Evolutionary conservation across 441 rosid species (phyloP), one percentile per base, ranked within the genome.

Genomic region (Pelargonium citronellum): DNA sequence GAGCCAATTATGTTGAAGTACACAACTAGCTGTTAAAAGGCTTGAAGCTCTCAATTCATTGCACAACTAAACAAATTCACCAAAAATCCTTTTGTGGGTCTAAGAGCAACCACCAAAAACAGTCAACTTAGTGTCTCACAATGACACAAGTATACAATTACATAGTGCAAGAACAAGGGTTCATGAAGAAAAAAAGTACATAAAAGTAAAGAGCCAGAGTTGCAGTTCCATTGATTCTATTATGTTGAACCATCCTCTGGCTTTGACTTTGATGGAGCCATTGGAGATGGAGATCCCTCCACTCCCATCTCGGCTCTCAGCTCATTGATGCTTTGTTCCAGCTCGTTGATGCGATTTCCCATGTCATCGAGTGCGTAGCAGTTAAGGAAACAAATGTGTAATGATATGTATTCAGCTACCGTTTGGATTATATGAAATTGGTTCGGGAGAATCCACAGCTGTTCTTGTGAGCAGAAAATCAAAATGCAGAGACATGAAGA

Each of bases 271-370:
- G 84, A 74, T 12, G 87, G 76, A 57, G 74, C 64, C 76, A 75
- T 66, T 17, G 93, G 83, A 30, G 87, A 82, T 57, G 89, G 88
- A 30, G 89, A 82, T 44, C 87, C 89, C 75, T 88, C 93, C 71
- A 87, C 87, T 17, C 91, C 91, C 87, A 83, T 86, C 76, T 89
- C 90, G 69, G 82, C 75, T 73, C 79, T 81, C n/a, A 85, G 79
- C 61, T 86, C 90, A 41, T 82, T 82, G 66, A 87, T 78, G 78
- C 88, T 79, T 78, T 89, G 83, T 79, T 86, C 95, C 89, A 87
- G 76, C 69, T 89, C 92, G 22, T 89, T 83, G 74, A 84, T 83
- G 67, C 88, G 83, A 80, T 34, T 69, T 67, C 91, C 91, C 91
- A 86, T 87, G 68, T 87, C 89, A 77, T 89, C 92, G 34, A 87